A percentile compares a stretch with the other conserved stretches of the same genome.
phyloP scores from a whole-genome alignment of 345 rosid genomes.

The Hibiscus mutabilis region DNA sequence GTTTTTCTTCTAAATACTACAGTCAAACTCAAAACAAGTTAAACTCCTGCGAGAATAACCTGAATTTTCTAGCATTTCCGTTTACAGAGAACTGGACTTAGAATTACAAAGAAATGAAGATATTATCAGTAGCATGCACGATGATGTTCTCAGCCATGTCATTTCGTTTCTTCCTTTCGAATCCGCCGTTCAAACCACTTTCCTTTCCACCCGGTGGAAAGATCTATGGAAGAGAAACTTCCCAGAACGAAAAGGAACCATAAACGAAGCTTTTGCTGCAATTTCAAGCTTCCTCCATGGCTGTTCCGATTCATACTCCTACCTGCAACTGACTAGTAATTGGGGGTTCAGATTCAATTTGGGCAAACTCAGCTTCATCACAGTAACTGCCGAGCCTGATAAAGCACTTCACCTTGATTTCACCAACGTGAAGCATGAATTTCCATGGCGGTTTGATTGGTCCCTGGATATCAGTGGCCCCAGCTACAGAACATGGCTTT shows the following conservation, averaged over 20 bases:
- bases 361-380: neutral
- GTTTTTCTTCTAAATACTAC: neutral
- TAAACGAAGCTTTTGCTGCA: neutral
- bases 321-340: neutral
- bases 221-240: neutral
- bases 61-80: neutral
- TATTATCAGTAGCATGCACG: neutral
- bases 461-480: neutral
- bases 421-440: neutral
- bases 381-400: neutral
- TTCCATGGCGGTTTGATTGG: neutral
- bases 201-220: constrained; percentile 7
- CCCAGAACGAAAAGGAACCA: neutral
- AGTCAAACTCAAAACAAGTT: too few species aligned
- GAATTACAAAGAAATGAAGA: neutral
- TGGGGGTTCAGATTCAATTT: neutral
- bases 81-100: neutral
- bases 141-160: neutral
- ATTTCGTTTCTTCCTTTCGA: neutral
- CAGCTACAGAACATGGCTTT: neutral
- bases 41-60: neutral
- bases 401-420: neutral
- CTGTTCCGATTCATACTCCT: neutral
- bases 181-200: neutral
- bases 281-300: neutral